Percentiles rank a stretch among this genome's conserved stretches.
Conservation (phyloP, 768 basidiomycete species). For the Suillus plorans region DNA sequence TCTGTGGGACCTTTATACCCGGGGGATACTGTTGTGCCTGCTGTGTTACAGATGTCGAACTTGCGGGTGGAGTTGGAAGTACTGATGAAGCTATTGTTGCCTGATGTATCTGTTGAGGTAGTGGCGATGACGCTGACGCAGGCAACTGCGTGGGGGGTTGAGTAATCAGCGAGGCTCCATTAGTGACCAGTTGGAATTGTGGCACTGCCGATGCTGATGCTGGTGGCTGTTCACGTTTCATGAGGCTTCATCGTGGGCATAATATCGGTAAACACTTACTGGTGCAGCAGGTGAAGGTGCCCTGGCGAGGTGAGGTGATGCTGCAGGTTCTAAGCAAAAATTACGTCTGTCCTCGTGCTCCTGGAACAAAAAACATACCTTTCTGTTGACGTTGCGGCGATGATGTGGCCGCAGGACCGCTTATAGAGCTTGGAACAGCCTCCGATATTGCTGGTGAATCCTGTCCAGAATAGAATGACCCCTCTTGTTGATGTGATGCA, state of each 20-base stretch:
- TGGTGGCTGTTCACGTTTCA: slow-evolving; percentile 34
- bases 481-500: slow-evolving; percentile 59
- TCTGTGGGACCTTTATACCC: slow-evolving; percentile 58
- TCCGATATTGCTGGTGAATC: slow-evolving; percentile 77
- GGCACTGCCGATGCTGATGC: slow-evolving; percentile 34
- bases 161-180: slow-evolving; percentile 30
- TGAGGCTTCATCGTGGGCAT: slow-evolving; percentile 17
- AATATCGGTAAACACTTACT: slow-evolving; percentile 34
- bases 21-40: slow-evolving; percentile 62
- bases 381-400: slow-evolving; percentile 60
- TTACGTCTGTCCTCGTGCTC: slow-evolving; percentile 22
- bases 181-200: slow-evolving; percentile 35
- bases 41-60: slow-evolving; percentile 30
- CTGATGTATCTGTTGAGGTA: slow-evolving; percentile 50
- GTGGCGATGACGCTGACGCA: slow-evolving; percentile 43
- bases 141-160: slow-evolving; percentile 29
- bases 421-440: slow-evolving; percentile 44
- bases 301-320: slow-evolving; percentile 44
- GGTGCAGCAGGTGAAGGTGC: slow-evolving; percentile 41
- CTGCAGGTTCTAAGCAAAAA: slow-evolving; percentile 39
- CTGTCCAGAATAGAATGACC: slow-evolving; percentile 69
- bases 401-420: slow-evolving; percentile 53
- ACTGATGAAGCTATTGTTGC: slow-evolving; percentile 11
- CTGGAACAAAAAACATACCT: slow-evolving; percentile 39
- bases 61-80: slow-evolving; percentile 15